Percentiles rank a stretch among this genome's conserved stretches.
Evolutionary conservation across 2,329 filamentous ascomycete genomes (phyloP).

Genomic region (Mycogone perniciosa): DNA sequence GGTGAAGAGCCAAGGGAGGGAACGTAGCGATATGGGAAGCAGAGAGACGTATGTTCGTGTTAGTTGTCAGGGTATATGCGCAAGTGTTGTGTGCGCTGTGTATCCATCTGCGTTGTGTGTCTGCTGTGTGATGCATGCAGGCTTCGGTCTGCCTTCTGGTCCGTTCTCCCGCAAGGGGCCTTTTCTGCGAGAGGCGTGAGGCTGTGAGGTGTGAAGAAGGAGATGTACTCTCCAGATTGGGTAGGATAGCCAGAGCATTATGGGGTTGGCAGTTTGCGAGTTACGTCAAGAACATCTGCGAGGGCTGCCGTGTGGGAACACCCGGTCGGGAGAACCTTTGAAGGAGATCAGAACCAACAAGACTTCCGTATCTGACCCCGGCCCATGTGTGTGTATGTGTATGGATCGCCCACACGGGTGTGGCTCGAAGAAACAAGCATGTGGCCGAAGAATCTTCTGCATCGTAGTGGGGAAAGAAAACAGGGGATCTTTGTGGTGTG

Average conservation of each 20-base stretch:
- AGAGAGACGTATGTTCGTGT: conserved; percentile 3
- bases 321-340: conserved; percentile 10
- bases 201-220: conserved; percentile 17
- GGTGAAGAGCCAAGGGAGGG: not conserved
- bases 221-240: conserved; percentile 23
- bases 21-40: conserved; percentile 4
- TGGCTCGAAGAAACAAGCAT: conserved; percentile 10
- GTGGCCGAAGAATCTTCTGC: conserved; percentile 10
- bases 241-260: conserved; percentile 16
- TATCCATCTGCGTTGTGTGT: conserved; percentile 3
- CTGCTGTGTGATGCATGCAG: conserved; percentile 10
- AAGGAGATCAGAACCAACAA: conserved; percentile 11
- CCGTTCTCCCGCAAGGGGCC: conserved; percentile 11
- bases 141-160: conserved; percentile 14
- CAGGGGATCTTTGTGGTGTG: not conserved
- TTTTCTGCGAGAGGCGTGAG: conserved; percentile 8
- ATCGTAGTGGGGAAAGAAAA: conserved; percentile 5
- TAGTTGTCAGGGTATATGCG: conserved; percentile 10
- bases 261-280: conserved; percentile 16
- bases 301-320: conserved; percentile 8
- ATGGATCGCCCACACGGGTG: conserved; percentile 8
- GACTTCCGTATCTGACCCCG: conserved; percentile 10
- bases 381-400: conserved; percentile 9
- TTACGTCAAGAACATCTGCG: conserved; percentile 24
- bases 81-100: conserved; percentile 8